Evolutionary conservation across 345 rosid species (phyloP).

Genomic region (Schrenkiella parvula): DNA sequence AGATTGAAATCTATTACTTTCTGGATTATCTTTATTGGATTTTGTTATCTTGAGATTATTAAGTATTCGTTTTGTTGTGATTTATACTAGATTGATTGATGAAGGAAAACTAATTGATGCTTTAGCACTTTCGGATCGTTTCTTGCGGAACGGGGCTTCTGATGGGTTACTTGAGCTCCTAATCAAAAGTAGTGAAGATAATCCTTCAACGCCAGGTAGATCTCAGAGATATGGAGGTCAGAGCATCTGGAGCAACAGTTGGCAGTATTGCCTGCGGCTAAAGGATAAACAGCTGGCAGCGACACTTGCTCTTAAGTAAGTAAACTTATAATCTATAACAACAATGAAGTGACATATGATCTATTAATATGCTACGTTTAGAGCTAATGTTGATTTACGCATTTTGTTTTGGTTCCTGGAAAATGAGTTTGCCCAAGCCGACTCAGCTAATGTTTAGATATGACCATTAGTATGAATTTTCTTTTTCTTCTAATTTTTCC

Average conservation of each 20-base stretch:
- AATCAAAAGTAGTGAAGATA: constrained; percentile 70
- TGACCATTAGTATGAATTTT: neutral
- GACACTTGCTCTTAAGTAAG: constrained; percentile 82
- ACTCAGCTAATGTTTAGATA: neutral
- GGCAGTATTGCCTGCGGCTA: constrained; percentile 97
- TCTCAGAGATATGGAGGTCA: constrained; percentile 58
- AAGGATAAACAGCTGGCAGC: constrained; percentile 92
- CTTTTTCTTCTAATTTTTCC: neutral
- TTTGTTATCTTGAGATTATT: neutral
- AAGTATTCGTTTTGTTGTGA: constrained; percentile 9
- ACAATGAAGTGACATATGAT: neutral
- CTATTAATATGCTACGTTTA: neutral
- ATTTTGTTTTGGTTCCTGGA: constrained; percentile 3
- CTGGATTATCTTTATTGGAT: neutral
- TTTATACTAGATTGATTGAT: constrained; percentile 59
- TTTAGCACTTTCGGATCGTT: constrained; percentile 95
- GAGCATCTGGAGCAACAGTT: constrained; percentile 67
- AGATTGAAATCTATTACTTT: neutral
- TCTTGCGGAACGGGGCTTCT: constrained; percentile 85
- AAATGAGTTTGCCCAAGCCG: constrained; percentile 2
- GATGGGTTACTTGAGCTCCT: constrained; percentile 83
- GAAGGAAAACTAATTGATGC: constrained; percentile 95
- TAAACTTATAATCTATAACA: constrained; percentile 15
- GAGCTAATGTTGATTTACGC: neutral
- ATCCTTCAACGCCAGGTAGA: constrained; percentile 44